Percentiles rank a stretch among this genome's conserved stretches.
Evolutionary conservation across 2,329 filamentous ascomycete genomes (phyloP).

Genomic region (Rhinocladiella mackenziei): DNA sequence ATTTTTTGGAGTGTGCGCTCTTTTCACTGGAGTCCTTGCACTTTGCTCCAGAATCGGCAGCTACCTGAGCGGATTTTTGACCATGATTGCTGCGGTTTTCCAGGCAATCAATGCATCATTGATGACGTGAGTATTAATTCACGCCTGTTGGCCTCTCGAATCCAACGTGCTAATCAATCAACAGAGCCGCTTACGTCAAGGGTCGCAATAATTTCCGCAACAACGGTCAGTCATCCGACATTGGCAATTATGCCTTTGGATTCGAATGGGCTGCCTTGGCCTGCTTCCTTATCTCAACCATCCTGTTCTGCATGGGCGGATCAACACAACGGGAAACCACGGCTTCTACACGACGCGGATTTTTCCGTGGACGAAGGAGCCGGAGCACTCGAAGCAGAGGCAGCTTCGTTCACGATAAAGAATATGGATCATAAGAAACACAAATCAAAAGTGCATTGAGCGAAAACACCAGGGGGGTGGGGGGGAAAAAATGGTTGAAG

Average conservation of each 20-base stretch:
- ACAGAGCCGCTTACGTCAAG: conserved; percentile 57
- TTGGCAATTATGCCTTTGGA: conserved; percentile 56
- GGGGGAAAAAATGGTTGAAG: neutral
- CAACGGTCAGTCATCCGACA: conserved; percentile 46
- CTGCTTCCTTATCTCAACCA: conserved; percentile 52
- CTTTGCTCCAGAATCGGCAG: conserved; percentile 52
- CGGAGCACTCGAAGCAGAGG: conserved; percentile 30
- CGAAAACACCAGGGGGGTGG: neutral
- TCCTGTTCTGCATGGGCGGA: conserved; percentile 55
- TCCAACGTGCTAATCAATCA: conserved; percentile 5
- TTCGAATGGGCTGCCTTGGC: conserved; percentile 60
- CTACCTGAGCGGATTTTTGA: conserved; percentile 51
- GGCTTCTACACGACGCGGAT: conserved; percentile 9
- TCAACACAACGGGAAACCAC: conserved; percentile 10
- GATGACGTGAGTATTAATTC: conserved; percentile 55
- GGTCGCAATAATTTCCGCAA: conserved; percentile 54
- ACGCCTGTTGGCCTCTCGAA: conserved; percentile 2
- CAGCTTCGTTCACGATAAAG: conserved; percentile 33
- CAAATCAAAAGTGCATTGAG: neutral
- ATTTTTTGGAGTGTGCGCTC: conserved; percentile 59
- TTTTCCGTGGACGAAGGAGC: conserved; percentile 26
- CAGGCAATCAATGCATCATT: conserved; percentile 54
- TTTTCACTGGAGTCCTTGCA: conserved; percentile 45
- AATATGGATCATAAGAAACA: conserved; percentile 24
- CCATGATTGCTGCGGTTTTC: conserved; percentile 55